A percentile compares a stretch with the other conserved stretches of the same genome.
phyloP scores from a whole-genome alignment of 1,284 basidiomycete species.

The Tranzscheliella williamsii region DNA sequence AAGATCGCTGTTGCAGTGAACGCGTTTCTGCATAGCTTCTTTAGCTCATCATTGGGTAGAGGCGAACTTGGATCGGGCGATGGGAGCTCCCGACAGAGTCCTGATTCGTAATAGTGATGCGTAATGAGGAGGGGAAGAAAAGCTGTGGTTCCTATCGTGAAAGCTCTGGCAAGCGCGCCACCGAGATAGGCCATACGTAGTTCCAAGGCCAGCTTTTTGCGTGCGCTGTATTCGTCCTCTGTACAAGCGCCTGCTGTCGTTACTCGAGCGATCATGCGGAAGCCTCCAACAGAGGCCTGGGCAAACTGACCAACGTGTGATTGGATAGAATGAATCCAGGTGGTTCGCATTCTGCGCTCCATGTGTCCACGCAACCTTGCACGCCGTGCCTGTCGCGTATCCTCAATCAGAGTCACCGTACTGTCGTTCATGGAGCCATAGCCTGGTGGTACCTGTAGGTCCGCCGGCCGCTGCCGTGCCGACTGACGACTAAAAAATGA shows the following conservation, averaged over 20 bases:
- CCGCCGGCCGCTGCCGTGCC: not conserved
- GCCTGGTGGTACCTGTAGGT: not conserved
- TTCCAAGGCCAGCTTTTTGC: conserved; percentile 8
- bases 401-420: conserved; percentile 14
- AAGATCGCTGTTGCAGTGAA: conserved; percentile 41
- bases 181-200: conserved; percentile 45
- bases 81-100: conserved; percentile 28
- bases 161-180: conserved; percentile 37
- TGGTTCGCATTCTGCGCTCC: conserved; percentile 5
- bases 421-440: conserved; percentile 30
- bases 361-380: conserved; percentile 18
- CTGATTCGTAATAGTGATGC: conserved; percentile 45
- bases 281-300: conserved; percentile 15
- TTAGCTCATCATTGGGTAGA: conserved; percentile 37
- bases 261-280: conserved; percentile 12
- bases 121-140: conserved; percentile 47
- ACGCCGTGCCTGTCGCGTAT: conserved; percentile 19
- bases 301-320: conserved; percentile 6
- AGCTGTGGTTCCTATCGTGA: conserved; percentile 48
- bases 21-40: conserved; percentile 38
- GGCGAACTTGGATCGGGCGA: conserved; percentile 25
- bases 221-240: conserved; percentile 1
- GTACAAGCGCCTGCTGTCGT: not conserved
- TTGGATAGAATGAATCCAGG: conserved; percentile 11
- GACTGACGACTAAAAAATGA: not conserved